Evolutionary conservation across 257 asterid genomes (phyloP), one percentile per base, ranked within the genome.

Genomic region (Lycium barbarum): DNA sequence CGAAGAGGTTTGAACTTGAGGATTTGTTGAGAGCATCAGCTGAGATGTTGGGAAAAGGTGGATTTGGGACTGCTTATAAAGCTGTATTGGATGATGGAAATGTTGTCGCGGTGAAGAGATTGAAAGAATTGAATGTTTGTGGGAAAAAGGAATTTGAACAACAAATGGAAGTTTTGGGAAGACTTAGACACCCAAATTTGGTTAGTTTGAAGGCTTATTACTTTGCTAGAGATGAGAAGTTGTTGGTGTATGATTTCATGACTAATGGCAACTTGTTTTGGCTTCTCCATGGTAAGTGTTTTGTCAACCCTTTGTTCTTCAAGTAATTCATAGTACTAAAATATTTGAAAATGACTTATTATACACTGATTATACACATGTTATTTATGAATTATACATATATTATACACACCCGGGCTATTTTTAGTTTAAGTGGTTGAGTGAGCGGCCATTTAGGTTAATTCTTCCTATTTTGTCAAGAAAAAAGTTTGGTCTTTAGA

Each of bases 11-110:
- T 66, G 98, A 95, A 90, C 91, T 95, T 80, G 99, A 95, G 90
- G 98, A 95, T 84, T 71, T 95, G 90, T 89, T 95, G 66, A 88
- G 95, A 89, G 99, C 99, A 10, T 94, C 99, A 8, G 98, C 99
- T 72, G 99, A 95, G 68, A 95, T 95, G 99, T 85, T 95, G 84
- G 99, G 99, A 3, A 94, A 91, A 87, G 99, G 99, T 0, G 98
- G 97, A 3, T 87, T 94, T 5, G 99, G 99, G 67, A 94, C 98
- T 9, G 95, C 99, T 4, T 95, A 95, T 63, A 95, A 95, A 87
- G 99, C 99, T 22, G 87, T 93, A 17, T 65, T 95, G 86, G 99
- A 95, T 73, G 99, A 94, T 84, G 98, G 97, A 40, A 90, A 86
- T 84, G 95, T 94, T 35, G 95, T 95, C 11, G 98, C 97, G 14